Conservation (phyloP, 371 early-diverging fungal genomes). For the Mortierella polycephala region DNA sequence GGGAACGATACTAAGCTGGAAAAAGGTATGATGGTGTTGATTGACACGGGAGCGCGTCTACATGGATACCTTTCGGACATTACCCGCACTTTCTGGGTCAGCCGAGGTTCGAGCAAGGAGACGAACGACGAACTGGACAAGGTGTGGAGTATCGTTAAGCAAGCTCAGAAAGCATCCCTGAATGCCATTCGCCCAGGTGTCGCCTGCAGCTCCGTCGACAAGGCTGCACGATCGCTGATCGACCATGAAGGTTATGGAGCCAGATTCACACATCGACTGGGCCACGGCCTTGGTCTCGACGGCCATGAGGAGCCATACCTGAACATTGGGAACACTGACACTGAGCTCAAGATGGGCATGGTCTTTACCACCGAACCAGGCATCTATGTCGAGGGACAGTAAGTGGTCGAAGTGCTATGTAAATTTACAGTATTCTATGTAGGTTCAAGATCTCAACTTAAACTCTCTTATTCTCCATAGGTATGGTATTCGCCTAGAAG, state of each 20-base stretch:
- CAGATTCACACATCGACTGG: constrained; percentile 67
- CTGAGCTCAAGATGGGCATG: constrained; percentile 61
- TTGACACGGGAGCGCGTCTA: constrained; percentile 67
- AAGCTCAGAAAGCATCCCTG: constrained; percentile 61
- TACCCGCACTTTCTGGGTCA: constrained; percentile 65
- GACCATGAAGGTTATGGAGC: constrained; percentile 57
- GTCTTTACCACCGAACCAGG: constrained; percentile 72
- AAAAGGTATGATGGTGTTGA: constrained; percentile 60
- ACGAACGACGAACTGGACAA: constrained; percentile 62
- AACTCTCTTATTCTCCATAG: constrained; percentile 10
- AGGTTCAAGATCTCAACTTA: neutral
- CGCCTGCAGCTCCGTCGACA: constrained; percentile 63
- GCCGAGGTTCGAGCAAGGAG: constrained; percentile 48
- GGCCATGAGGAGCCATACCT: constrained; percentile 73
- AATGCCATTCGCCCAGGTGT: constrained; percentile 45
- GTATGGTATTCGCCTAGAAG: constrained; percentile 69
- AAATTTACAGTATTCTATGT: neutral
- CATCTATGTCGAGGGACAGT: constrained; percentile 60
- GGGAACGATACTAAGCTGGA: constrained; percentile 57
- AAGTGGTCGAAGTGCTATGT: constrained; percentile 5
- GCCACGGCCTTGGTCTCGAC: constrained; percentile 69
- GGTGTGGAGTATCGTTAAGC: constrained; percentile 65
- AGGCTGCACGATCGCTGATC: constrained; percentile 62
- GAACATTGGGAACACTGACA: constrained; percentile 62
- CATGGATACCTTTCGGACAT: constrained; percentile 64